Evolutionary conservation across 139 green algal species (phyloP).

Genomic region (Gonium pectorale): DNA sequence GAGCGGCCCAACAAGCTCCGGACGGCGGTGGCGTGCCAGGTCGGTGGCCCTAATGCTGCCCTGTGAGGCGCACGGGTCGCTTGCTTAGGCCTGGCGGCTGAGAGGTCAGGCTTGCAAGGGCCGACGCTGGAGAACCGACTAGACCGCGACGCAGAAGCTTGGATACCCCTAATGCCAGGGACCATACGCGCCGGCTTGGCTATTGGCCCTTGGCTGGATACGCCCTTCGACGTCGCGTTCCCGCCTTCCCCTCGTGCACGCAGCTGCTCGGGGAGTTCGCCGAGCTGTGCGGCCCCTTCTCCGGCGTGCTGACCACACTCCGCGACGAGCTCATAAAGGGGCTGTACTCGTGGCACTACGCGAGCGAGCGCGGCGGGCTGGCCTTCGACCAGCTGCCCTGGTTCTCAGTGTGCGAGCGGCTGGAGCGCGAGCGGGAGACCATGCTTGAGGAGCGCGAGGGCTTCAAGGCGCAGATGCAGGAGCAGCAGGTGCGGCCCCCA

Average conservation of each 20-base stretch:
- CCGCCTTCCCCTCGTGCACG: neutral
- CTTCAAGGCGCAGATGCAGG: slow-evolving; percentile 46
- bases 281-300: slow-evolving; percentile 68
- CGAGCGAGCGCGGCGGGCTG: slow-evolving; percentile 46
- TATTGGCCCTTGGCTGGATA: no score
- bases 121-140: no score
- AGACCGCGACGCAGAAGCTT: no score
- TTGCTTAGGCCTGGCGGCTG: no score
- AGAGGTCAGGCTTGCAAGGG: no score
- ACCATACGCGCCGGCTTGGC: no score
- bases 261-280: slow-evolving; percentile 68
- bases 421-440: slow-evolving; percentile 64
- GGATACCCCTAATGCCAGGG: no score
- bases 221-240: no score
- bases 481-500: slow-evolving; percentile 57
- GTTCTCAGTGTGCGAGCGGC: slow-evolving; percentile 60
- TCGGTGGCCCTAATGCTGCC: no score
- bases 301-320: slow-evolving; percentile 49
- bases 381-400: slow-evolving; percentile 68
- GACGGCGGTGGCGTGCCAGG: slow-evolving; percentile 75
- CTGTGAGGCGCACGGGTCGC: no score
- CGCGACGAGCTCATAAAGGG: slow-evolving; percentile 60
- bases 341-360: slow-evolving; percentile 46
- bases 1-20: slow-evolving; percentile 66
- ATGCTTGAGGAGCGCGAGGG: slow-evolving; percentile 54